Base-by-base conservation (phyloP, 768 basidiomycete genomes). In the Candolleomyces aberdarensis region DNA sequence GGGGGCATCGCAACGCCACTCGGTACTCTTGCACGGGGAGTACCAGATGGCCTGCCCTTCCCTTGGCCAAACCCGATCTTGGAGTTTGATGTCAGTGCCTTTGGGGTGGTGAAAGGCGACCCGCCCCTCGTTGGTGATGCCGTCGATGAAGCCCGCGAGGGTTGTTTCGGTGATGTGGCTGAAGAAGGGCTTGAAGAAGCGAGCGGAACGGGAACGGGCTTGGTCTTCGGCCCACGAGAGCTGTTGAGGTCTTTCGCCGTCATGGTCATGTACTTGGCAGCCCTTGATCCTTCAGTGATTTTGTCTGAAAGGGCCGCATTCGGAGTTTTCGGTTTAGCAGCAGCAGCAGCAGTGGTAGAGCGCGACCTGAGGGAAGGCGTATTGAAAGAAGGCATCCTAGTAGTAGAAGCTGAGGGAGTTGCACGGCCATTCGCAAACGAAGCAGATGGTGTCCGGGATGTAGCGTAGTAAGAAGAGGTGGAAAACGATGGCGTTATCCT, bases 1-100 rank as follows among this genome's bases (percentile, higher is more conserved):
- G 91, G 91, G 2, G 90, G 91, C 91, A 93, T 92, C 7, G 89
- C 85, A 29, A 89, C 72, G n/a, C 82, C 78, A 66, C 89, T 90
- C 32, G 90, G 88, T 62, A 91, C 69, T 55, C 90, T 80, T 14
- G 83, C 80, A 32, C 88, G 82, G 48, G 88, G 86, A 11, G 87
- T 88, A n/a, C 77, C 71, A 11, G 81, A 78, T 4, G 81, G 74
- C 41, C 78, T 71, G 20, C 69, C 70, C 49, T 61, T 61, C n/a
- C 36, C 36, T 36, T 36, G 36, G 36, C 55, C 60, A 32, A 57
- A 61, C 20, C 19, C 59, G 70, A 75, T 36, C 62, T 67, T 31
- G 75, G 71, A 15, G 75, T 69, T n/a, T 70, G 58, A 13, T 72
- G 66, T 26, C 52, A 26, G 70, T 13, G 88, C 78, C 70, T 84